Conservation (phyloP, 331 rosid species). For the Quercus lobata region DNA sequence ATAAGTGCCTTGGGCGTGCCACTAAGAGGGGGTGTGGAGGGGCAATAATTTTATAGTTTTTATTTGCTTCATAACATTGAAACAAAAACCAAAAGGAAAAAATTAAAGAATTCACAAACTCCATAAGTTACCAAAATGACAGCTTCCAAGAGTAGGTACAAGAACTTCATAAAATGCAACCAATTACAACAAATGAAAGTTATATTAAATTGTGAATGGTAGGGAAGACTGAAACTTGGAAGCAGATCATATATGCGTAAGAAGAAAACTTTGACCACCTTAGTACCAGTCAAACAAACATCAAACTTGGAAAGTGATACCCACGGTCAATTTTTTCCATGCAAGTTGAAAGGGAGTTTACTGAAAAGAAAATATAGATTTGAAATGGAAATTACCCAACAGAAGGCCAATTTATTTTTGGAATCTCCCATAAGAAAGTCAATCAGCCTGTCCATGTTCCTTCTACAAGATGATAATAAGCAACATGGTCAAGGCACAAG, state of each 20-base stretch:
- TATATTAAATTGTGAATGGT: background rate
- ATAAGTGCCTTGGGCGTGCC: background rate
- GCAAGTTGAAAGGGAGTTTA: background rate
- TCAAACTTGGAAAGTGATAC: background rate
- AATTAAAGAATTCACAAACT: background rate
- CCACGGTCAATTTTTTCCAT: background rate
- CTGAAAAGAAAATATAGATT: background rate
- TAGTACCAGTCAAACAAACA: background rate
- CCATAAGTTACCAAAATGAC: background rate
- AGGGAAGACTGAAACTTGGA: background rate
- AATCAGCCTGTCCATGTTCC: conserved; percentile 50
- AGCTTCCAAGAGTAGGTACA: background rate
- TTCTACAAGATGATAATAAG: conserved; percentile 39
- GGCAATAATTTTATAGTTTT: background rate
- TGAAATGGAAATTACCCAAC: conserved; percentile 71
- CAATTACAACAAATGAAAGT: background rate
- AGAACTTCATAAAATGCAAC: background rate
- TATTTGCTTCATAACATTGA: background rate
- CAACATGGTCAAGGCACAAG: background rate
- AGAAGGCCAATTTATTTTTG: conserved; percentile 59
- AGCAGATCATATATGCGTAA: background rate
- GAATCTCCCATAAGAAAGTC: conserved; percentile 52
- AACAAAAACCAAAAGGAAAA: background rate
- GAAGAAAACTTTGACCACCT: background rate
- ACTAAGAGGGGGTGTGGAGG: no score